Conservation (phyloP, 2,329 filamentous ascomycete genomes). For the Coniochaeta pulveracea region DNA sequence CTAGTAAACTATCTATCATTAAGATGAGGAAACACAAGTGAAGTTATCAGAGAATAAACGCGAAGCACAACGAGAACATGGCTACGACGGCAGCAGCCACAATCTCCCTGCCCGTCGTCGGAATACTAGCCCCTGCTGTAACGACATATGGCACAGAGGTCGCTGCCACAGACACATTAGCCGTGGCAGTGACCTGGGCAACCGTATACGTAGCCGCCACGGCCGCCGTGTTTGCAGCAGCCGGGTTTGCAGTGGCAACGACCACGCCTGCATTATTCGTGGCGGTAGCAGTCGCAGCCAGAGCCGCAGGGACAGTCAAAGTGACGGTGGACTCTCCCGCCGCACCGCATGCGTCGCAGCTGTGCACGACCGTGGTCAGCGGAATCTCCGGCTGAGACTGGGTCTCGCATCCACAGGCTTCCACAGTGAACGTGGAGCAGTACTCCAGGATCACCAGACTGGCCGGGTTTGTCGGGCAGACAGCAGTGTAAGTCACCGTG, state of each 20-base stretch:
- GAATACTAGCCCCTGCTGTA: neutral
- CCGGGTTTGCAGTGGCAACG: neutral
- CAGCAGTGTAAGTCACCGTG: conserved; percentile 21
- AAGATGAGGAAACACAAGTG: too few species aligned
- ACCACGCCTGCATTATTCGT: neutral
- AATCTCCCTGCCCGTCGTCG: neutral
- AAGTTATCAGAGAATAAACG: neutral
- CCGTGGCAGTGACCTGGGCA: neutral
- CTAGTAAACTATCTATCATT: too few species aligned
- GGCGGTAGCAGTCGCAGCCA: neutral
- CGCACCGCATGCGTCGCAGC: conserved; percentile 3
- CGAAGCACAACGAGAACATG: neutral
- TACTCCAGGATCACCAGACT: conserved; percentile 20
- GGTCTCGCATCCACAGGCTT: conserved; percentile 11
- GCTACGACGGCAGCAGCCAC: neutral
- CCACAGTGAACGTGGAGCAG: conserved; percentile 18
- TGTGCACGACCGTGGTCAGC: neutral
- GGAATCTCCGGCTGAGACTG: neutral
- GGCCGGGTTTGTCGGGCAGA: conserved; percentile 22
- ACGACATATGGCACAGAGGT: neutral
- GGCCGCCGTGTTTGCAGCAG: neutral
- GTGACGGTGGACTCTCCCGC: neutral
- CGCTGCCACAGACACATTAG: neutral
- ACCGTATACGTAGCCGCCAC: neutral
- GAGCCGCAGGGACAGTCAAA: neutral